Evolutionary conservation across 2,329 filamentous ascomycete species (phyloP).

Genomic region (Trichoderma endophyticum): DNA sequence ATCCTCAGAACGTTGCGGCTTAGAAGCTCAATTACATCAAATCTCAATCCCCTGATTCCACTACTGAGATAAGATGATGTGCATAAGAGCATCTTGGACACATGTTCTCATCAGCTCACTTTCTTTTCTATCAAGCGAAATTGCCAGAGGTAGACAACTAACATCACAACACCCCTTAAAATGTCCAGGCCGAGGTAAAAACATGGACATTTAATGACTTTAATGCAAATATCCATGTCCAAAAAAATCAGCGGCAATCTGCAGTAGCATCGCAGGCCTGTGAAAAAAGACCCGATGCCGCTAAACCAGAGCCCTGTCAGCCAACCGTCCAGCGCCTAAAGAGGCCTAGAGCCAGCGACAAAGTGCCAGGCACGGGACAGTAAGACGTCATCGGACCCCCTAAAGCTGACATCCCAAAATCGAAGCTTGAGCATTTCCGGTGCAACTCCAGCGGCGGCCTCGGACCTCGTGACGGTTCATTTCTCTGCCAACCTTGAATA

Average conservation of each 20-base stretch:
- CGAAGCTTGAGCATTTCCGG: neutral
- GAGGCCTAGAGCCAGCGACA: neutral
- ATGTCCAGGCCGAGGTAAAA: neutral
- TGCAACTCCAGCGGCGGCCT: neutral
- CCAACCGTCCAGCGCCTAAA: neutral
- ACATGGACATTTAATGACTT: neutral
- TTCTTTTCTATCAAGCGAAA: neutral
- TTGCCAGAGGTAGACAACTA: neutral
- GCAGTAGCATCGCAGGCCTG: neutral
- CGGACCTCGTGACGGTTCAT: neutral
- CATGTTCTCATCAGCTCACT: neutral
- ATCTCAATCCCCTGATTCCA: neutral
- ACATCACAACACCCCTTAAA: neutral
- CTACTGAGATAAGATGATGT: neutral
- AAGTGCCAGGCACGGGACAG: neutral
- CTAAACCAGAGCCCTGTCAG: neutral
- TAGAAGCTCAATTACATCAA: neutral
- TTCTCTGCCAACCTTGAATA: neutral
- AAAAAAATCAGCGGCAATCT: neutral
- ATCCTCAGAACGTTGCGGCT: neutral
- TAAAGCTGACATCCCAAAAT: neutral
- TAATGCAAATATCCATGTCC: neutral
- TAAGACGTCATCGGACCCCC: conserved; percentile 8
- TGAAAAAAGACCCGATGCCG: neutral
- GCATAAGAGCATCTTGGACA: neutral